Evolutionary conservation across 345 rosid species (phyloP).

Genomic region (Lagerstroemia speciosa): DNA sequence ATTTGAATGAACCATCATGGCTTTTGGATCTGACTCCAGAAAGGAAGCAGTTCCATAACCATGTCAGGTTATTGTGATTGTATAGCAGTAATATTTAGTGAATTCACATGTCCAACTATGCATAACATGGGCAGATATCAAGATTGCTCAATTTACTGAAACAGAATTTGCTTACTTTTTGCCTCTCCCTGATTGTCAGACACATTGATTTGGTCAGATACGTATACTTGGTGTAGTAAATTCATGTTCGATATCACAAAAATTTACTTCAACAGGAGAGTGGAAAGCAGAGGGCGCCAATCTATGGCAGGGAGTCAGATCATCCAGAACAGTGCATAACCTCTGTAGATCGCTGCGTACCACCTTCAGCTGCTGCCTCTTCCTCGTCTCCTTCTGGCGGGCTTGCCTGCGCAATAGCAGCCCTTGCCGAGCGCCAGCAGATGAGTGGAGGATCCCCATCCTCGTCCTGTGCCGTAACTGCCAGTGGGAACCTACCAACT

Average conservation of each 20-base stretch:
- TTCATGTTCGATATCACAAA: not conserved
- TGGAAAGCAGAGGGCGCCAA: slow-evolving; percentile 35
- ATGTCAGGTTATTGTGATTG: not conserved
- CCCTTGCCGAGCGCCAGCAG: slow-evolving; percentile 84
- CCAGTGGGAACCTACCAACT: not conserved
- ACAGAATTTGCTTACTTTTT: not conserved
- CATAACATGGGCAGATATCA: not conserved
- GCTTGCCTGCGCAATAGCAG: slow-evolving; percentile 76
- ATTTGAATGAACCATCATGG: too few relatives aligned
- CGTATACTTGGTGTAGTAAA: not conserved
- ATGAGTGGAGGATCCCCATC: slow-evolving; percentile 39
- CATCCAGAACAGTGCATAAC: slow-evolving; percentile 40
- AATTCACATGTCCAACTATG: not conserved
- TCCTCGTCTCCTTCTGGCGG: slow-evolving; percentile 66
- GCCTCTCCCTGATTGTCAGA: not conserved
- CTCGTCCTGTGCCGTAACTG: not conserved
- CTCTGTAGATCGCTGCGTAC: slow-evolving; percentile 29
- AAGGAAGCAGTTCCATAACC: too few relatives aligned
- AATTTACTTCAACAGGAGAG: slow-evolving; percentile 43
- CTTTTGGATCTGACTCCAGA: too few relatives aligned
- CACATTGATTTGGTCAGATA: not conserved
- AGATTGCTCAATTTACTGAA: not conserved
- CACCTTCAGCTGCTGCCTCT: slow-evolving; percentile 39
- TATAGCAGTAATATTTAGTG: not conserved
- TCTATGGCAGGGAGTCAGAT: slow-evolving; percentile 26